Percentiles rank a stretch among this genome's conserved stretches.
Conservation (phyloP, 78 protist species). For the Goniomonas avonlea region DNA sequence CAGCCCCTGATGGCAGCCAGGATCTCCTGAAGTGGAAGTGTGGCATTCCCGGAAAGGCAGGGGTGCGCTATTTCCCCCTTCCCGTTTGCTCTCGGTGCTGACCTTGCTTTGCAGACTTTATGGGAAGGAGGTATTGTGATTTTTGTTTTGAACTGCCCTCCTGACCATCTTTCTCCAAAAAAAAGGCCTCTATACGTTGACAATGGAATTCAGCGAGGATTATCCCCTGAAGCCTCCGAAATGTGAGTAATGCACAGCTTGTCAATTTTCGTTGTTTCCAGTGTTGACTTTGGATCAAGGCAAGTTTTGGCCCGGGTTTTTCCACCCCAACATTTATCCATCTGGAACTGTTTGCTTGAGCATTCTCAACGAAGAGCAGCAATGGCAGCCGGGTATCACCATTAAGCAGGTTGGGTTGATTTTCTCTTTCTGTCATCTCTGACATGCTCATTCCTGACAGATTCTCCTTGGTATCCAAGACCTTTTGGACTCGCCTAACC, state of each 20-base stretch:
- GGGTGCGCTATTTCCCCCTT: background rate
- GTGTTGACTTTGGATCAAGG: background rate
- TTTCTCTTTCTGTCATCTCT: background rate
- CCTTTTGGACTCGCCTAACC: constrained; percentile 84
- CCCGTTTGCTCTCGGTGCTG: background rate
- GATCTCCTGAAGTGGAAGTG: constrained; percentile 48
- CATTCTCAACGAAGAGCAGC: constrained; percentile 84
- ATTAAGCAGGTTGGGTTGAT: constrained; percentile 57
- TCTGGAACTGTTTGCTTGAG: constrained; percentile 93
- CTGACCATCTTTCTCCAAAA: background rate
- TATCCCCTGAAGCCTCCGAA: constrained; percentile 93
- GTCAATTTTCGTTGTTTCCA: background rate
- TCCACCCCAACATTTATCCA: constrained; percentile 64
- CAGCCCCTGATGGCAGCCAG: background rate
- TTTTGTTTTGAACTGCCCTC: too few relatives aligned
- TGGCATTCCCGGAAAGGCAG: constrained; percentile 13
- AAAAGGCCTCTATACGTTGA: constrained; percentile 66
- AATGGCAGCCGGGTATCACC: constrained; percentile 89
- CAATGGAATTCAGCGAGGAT: constrained; percentile 77
- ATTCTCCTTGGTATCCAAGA: constrained; percentile 90
- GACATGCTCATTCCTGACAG: background rate
- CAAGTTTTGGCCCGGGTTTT: background rate
- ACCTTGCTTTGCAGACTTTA: background rate
- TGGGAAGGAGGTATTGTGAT: too few relatives aligned
- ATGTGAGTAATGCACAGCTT: background rate